Percentiles rank a stretch among this genome's conserved stretches.
Conservation (phyloP, 768 basidiomycete species). For the Rhizopogon sp. region DNA sequence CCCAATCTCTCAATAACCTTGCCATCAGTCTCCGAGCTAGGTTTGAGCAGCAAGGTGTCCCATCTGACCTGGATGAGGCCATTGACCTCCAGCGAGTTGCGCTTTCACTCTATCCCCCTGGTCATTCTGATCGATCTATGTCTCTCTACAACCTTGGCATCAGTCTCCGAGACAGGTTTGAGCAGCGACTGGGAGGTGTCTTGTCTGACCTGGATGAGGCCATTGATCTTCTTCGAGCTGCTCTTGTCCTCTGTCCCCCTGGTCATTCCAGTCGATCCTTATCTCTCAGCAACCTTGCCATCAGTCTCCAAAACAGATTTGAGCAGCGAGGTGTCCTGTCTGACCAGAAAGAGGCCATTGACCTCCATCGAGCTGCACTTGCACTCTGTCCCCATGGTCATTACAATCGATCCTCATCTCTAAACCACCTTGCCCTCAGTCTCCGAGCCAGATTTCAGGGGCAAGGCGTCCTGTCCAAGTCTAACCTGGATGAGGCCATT, state of each 20-base stretch:
- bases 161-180: too few relatives aligned
- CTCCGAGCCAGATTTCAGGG: not conserved
- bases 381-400: not conserved
- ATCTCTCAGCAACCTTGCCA: not conserved
- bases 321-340: not conserved
- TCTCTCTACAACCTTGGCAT: too few relatives aligned
- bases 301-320: not conserved
- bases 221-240: not conserved
- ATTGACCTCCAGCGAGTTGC: too few relatives aligned
- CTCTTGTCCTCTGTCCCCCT: not conserved
- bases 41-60: too few relatives aligned
- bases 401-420: not conserved
- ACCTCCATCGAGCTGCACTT: not conserved
- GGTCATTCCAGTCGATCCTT: not conserved
- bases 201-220: not conserved
- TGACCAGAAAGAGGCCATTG: not conserved
- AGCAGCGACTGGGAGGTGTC: too few relatives aligned
- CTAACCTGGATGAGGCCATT: conserved; percentile 7
- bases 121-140: too few relatives aligned
- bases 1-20: too few relatives aligned
- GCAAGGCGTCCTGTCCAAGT: not conserved
- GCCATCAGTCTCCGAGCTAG: too few relatives aligned
- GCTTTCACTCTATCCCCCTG: too few relatives aligned
- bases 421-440: not conserved
- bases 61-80: too few relatives aligned